Base-by-base conservation (phyloP, 106 monocot species). In the Dendrobium chrysotoxum region DNA sequence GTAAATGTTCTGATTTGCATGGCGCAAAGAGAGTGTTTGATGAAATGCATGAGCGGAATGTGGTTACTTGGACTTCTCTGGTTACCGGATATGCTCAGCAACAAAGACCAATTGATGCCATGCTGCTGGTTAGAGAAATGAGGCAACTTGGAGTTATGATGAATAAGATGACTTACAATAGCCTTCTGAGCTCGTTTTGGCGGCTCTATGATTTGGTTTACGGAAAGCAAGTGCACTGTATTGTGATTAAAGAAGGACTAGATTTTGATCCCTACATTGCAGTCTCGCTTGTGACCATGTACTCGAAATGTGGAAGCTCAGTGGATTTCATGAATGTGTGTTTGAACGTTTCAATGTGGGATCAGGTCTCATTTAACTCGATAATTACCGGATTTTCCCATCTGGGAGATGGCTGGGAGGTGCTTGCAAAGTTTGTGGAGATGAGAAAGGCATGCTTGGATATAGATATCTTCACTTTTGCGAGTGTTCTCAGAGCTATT, bases 51-150 rank as follows among this genome's bases (percentile, higher is more conserved):
- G 86, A 90, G 39, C 76, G 83, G 55, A 93, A 90, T 82, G 82
- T 88, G 72, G 76, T 88, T 31, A 90, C 90, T 57, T 90, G 88
- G 85, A 86, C 84, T 13, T 85, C 90, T 18, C 66, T 93, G 82
- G 65, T 93, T 13, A 83, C 82, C 40, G 88, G 88, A 21, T 88
- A 81, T 39, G 82, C 81, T 7, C 26, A 77, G 16, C 54, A 83
- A 7, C 28, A 9, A 20, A 81, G 35, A 40, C 74, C 79, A 0
- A 7, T 68, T 40, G 86, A 89, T 40, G 88, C 89, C 4, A 88
- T 89, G 84, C 13, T 53, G 7, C 30, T 86, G 65, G 25, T 86
- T 42, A 80, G 66, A 25, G 79, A 89, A 79, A 92, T 89, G 92
- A 79, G 66, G 53, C 26, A 12, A n/a, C 45, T 21, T 0, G 79